Conservation (phyloP, 2,329 filamentous ascomycete species). For the Sphaerostilbella broomeana region DNA sequence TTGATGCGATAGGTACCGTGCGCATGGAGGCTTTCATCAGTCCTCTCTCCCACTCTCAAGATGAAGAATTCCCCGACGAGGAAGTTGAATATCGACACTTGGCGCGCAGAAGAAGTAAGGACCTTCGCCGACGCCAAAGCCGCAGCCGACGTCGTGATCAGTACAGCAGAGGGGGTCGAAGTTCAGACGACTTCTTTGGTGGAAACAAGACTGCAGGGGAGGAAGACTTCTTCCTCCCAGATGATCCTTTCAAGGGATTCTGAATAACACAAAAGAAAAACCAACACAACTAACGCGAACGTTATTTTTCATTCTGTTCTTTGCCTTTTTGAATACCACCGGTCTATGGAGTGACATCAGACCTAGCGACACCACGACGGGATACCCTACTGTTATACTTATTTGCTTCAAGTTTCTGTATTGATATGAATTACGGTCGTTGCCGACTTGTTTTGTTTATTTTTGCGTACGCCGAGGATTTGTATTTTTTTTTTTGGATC, state of each 20-base stretch:
- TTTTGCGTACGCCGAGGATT: constrained; percentile 3
- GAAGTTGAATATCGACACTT: constrained; percentile 43
- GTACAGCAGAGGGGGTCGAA: constrained; percentile 35
- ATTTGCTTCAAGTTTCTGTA: constrained; percentile 7
- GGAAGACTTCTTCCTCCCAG: constrained; percentile 51
- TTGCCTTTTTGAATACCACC: constrained; percentile 4
- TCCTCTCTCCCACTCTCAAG: constrained; percentile 45
- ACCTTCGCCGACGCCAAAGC: constrained; percentile 45
- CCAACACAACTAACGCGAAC: background rate
- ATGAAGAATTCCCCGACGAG: constrained; percentile 43
- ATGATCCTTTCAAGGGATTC: constrained; percentile 58
- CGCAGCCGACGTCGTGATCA: constrained; percentile 49
- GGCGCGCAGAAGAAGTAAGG: constrained; percentile 49
- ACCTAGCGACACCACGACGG: constrained; percentile 13
- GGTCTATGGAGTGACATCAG: background rate
- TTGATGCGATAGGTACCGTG: constrained; percentile 83
- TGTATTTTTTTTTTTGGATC: constrained; percentile 1
- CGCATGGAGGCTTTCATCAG: constrained; percentile 96
- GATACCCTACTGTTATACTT: constrained; percentile 13
- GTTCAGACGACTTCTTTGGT: constrained; percentile 43
- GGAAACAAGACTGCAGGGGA: constrained; percentile 43
- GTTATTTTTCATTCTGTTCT: background rate
- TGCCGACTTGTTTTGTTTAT: constrained; percentile 5
- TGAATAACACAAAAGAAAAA: constrained; percentile 24
- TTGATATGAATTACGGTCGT: constrained; percentile 12